Percentiles rank a stretch among this genome's conserved stretches.
phyloP scores from a whole-genome alignment of 164 flowering plant species.

The Sedum album region DNA sequence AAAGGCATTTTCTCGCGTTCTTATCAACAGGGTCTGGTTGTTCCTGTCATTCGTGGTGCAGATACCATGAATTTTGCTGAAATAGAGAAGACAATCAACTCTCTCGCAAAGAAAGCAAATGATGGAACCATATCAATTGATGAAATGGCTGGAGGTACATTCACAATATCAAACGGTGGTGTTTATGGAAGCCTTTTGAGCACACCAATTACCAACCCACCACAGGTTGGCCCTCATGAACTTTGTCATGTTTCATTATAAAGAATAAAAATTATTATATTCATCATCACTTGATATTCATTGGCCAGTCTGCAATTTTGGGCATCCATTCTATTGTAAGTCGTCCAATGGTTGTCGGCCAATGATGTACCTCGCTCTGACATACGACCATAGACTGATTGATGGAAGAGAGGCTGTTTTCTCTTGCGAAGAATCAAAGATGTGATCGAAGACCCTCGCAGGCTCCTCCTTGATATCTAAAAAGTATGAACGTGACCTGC shows the following conservation, averaged over 20 bases:
- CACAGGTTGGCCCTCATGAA: slow-evolving; percentile 99
- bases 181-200: slow-evolving; percentile 97
- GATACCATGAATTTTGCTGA: slow-evolving; percentile 90
- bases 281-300: not conserved
- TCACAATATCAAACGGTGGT: no score
- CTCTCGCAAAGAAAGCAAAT: slow-evolving; percentile 82
- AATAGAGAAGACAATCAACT: slow-evolving; percentile 76
- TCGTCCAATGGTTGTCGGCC: no score
- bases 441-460: no score
- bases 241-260: slow-evolving; percentile 32
- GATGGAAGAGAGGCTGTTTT: no score
- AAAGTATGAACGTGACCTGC: not conserved
- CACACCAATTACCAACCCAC: slow-evolving; percentile 92
- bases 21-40: slow-evolving; percentile 78
- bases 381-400: no score
- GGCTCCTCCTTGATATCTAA: slow-evolving; percentile 10
- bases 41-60: slow-evolving; percentile 84
- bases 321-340: slow-evolving; percentile 90
- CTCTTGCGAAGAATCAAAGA: no score
- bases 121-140: slow-evolving; percentile 89
- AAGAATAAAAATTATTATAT: slow-evolving; percentile 30
- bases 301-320: slow-evolving; percentile 80
- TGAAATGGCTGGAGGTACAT: slow-evolving; percentile 99
- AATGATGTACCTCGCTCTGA: no score
- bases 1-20: not conserved